These are phyloP conservation scores for Crithidia acanthocephali DNA, from an alignment of 208 protist species.

Conservation along the genomic window DNA sequence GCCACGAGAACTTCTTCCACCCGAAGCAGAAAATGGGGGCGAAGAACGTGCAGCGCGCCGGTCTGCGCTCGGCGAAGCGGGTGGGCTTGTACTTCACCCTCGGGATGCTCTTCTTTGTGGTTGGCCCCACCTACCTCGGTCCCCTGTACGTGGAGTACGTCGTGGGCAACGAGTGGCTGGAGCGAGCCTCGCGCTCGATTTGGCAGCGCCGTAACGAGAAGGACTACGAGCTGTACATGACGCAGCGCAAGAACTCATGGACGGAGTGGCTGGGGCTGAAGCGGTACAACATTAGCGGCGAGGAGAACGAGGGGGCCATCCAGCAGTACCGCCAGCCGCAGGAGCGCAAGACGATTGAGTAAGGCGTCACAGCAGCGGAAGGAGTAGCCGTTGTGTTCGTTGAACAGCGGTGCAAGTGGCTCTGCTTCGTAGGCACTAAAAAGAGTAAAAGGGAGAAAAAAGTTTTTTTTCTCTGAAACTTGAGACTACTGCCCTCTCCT, in stretches of 20 bases:
- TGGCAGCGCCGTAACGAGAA: conserved; percentile 88
- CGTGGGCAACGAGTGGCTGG: conserved; percentile 73
- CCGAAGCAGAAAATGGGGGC: conserved; percentile 47
- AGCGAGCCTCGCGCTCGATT: conserved; percentile 74
- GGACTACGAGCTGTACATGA: conserved; percentile 86
- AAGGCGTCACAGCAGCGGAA: too few relatives aligned
- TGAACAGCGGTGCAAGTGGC: too few relatives aligned
- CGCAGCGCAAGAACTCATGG: conserved; percentile 90
- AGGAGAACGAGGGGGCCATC: conserved; percentile 78
- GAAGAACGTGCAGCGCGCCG: conserved; percentile 79
- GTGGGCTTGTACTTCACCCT: conserved; percentile 60
- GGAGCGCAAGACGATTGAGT: conserved; percentile 14
- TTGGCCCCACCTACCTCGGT: conserved; percentile 63
- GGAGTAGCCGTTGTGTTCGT: too few relatives aligned
- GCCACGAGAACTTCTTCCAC: conserved; percentile 81
- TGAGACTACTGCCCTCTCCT: too few relatives aligned
- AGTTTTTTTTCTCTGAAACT: too few relatives aligned
- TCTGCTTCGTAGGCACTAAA: too few relatives aligned
- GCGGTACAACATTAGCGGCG: conserved; percentile 87
- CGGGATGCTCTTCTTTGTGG: conserved; percentile 49
- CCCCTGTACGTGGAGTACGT: conserved; percentile 82
- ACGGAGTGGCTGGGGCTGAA: conserved; percentile 84
- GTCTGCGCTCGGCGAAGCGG: conserved; percentile 59
- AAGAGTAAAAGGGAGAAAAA: too few relatives aligned
- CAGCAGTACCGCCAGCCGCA: conserved; percentile 61